Percentiles rank a stretch among this genome's conserved stretches.
Conservation (phyloP, 1,139 yeast genomes). For the Blastobotrys serpentis region DNA sequence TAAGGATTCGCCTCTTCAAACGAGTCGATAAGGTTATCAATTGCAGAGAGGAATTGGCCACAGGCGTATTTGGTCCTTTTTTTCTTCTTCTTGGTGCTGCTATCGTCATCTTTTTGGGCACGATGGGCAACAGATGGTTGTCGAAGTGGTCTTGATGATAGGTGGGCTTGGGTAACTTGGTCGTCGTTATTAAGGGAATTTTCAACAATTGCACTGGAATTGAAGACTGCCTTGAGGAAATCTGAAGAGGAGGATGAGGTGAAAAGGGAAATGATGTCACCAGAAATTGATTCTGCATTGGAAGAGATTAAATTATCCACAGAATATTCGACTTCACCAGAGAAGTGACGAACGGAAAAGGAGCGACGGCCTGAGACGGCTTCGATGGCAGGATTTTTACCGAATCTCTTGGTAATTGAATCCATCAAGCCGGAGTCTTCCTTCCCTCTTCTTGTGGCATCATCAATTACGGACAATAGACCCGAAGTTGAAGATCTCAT, state of each 20-base stretch:
- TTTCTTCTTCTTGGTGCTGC: conserved; percentile 22
- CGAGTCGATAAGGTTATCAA: conserved; percentile 40
- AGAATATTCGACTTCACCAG: conserved; percentile 44
- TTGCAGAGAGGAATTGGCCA: conserved; percentile 39
- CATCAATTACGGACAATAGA: conserved; percentile 41
- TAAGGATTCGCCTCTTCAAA: conserved; percentile 43
- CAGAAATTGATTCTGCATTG: conserved; percentile 41
- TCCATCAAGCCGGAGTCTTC: conserved; percentile 37
- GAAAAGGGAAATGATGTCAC: conserved; percentile 43
- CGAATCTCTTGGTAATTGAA: conserved; percentile 38
- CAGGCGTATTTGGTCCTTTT: conserved; percentile 33
- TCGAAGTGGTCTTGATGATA: conserved; percentile 42
- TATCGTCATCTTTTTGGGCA: conserved; percentile 13
- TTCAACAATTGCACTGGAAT: conserved; percentile 41
- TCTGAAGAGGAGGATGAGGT: conserved; percentile 42
- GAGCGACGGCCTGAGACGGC: conserved; percentile 33
- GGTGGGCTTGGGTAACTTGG: conserved; percentile 41
- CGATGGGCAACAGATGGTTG: conserved; percentile 37
- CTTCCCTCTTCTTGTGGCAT: conserved; percentile 40
- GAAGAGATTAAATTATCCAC: conserved; percentile 37
- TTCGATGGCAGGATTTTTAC: conserved; percentile 35
- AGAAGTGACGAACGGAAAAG: conserved; percentile 42
- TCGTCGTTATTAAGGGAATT: conserved; percentile 35
- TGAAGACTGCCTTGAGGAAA: conserved; percentile 39
- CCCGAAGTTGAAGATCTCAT: conserved; percentile 40